Evolutionary conservation across 345 rosid species (phyloP).

Genomic region (Capsella bursapastoris): DNA sequence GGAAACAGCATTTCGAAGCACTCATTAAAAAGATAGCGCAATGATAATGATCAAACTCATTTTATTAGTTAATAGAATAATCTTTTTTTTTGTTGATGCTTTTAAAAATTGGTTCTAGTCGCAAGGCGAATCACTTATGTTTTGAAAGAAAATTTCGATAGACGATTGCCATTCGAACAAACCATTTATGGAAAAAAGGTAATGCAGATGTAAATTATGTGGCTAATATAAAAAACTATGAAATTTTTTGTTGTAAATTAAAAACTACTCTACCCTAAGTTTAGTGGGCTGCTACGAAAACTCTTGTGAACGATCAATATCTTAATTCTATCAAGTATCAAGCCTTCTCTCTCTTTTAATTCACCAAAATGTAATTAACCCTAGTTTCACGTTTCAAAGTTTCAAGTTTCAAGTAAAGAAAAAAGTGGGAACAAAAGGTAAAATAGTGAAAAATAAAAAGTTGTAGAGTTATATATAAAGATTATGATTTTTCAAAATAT

Average conservation of each 20-base stretch:
- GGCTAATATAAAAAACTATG: no score
- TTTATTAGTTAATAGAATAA: neutral
- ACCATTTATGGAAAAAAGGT: neutral
- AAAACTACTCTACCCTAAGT: no score
- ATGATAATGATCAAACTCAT: conserved; percentile 7
- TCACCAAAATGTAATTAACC: conserved; percentile 29
- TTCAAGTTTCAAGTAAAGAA: conserved; percentile 43
- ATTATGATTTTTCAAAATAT: neutral
- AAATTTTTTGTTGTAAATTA: no score
- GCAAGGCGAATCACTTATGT: conserved; percentile 17
- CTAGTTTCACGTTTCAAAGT: conserved; percentile 39
- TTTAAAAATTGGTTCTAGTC: neutral
- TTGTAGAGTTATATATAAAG: neutral
- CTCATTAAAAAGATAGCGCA: neutral
- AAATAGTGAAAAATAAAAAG: conserved; percentile 22
- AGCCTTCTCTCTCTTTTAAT: neutral
- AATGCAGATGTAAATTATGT: no score
- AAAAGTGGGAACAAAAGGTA: conserved; percentile 33
- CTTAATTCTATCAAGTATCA: neutral
- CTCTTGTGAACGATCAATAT: conserved; percentile 20
- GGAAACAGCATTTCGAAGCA: conserved; percentile 24
- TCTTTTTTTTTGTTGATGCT: no score
- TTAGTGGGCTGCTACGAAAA: neutral
- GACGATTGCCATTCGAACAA: neutral
- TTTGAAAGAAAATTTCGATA: neutral